Percentiles rank a stretch among this genome's conserved stretches.
These are phyloP conservation scores for Pyrenopolyporus hunteri DNA, from an alignment of 495 filamentous ascomycete species.

Conservation along the genomic window DNA sequence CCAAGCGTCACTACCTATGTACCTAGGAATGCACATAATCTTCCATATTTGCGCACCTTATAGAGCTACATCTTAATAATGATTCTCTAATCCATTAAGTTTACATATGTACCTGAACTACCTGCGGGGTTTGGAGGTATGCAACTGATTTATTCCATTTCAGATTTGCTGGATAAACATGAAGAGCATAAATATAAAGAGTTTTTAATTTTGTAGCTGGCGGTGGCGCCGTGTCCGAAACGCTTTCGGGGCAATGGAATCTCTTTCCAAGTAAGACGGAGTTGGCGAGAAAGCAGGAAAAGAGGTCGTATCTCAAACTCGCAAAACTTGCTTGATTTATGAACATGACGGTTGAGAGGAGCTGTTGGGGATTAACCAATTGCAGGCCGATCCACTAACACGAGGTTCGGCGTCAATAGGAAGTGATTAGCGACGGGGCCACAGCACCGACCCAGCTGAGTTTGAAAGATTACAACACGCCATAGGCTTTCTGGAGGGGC, in stretches of 20 bases:
- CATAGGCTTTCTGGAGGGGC: background rate
- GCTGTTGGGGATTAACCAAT: constrained; percentile 26
- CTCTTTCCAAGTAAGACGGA: background rate
- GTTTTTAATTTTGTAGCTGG: too few relatives aligned
- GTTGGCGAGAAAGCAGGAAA: background rate
- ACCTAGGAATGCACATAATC: constrained; percentile 1
- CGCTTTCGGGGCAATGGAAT: background rate
- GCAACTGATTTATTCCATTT: too few relatives aligned
- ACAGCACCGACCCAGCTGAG: constrained; percentile 17
- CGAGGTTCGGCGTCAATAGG: constrained; percentile 30
- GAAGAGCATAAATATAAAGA: too few relatives aligned
- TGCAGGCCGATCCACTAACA: constrained; percentile 30
- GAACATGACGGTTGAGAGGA: constrained; percentile 18
- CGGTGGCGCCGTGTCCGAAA: too few relatives aligned
- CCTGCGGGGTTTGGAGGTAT: too few relatives aligned
- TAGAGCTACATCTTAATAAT: too few relatives aligned
- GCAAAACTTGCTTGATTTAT: constrained; percentile 17
- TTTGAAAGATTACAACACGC: background rate
- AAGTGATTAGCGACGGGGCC: constrained; percentile 26
- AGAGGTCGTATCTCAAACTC: constrained; percentile 13
- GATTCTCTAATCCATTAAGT: too few relatives aligned
- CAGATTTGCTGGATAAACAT: too few relatives aligned
- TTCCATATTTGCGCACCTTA: too few relatives aligned
- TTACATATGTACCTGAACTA: too few relatives aligned
- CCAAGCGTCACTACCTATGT: constrained; percentile 23